Evolutionary conservation across 2,329 filamentous ascomycete genomes (phyloP), one percentile per base, ranked within the genome.

Genomic region (Shiraia bambusicola): DNA sequence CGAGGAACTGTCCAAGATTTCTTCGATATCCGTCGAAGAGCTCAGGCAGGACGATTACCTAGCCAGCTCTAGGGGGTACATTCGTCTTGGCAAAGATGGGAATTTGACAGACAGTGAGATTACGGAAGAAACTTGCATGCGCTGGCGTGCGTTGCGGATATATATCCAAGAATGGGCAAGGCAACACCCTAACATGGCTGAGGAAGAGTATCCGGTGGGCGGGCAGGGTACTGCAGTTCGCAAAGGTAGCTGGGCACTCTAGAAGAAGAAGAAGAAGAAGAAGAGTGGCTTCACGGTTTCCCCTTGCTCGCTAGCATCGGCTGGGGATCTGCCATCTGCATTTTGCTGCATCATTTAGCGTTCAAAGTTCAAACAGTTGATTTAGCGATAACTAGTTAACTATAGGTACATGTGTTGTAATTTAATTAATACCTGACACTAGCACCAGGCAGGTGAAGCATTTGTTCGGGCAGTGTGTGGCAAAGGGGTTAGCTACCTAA

Each of bases 161-260:
- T 97, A 97, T 66, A 87, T 97, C 28, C 77, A 78, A 27, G 90
- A 95, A 66, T 97, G 92, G 92, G 91, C 87, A 16, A 78, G 86
- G 42, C 90, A 95, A 68, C 88, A 94, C 64, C 88, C 90, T 4
- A 78, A 81, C 48, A 81, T 93, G 67, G 53, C 54, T 12, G 59
- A 55, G 13, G 65, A 58, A 17, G 61, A 55, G 8, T 44, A 44
- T 10, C 44, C 56, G 15, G 49, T 58, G 4, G 67, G 62, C 27
- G 65, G 63, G 10, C 71, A 67, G 54, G 74, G 73, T 9, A 69
- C 70, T 16, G 68, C 61, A n/a, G 72, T 70, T 1, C 63, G 74
- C 47, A 70, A 72, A 51, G 74, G 74, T 16, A 75, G 72, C 61
- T 77, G 74, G 74, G 74, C 72, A 13, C 40, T 63, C 10, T 66